phyloP scores from a whole-genome alignment of 2,329 filamentous ascomycete genomes.

The Apiospora hydei region DNA sequence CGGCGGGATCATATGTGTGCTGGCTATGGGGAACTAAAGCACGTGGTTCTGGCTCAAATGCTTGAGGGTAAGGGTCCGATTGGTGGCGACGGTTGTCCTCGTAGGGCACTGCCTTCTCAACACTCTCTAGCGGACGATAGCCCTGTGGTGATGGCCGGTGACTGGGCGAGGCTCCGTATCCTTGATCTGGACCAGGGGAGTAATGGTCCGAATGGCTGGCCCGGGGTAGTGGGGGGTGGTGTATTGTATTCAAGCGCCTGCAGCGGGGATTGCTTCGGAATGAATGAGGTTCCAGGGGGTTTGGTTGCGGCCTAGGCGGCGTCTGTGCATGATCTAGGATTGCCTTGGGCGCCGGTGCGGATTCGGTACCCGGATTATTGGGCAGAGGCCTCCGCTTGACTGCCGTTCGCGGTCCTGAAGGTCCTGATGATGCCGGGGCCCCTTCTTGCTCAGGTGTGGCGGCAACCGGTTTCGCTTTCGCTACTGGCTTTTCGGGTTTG shows the following conservation, averaged over 20 bases:
- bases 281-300: slow-evolving; percentile 47
- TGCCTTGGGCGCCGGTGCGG: slow-evolving; percentile 49
- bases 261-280: slow-evolving; percentile 61
- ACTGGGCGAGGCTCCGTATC: slow-evolving; percentile 46
- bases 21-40: slow-evolving; percentile 32
- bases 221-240: slow-evolving; percentile 43
- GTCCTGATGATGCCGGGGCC: neutral
- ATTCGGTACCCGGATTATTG: slow-evolving; percentile 73
- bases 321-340: slow-evolving; percentile 54
- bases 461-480: slow-evolving; percentile 58
- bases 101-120: slow-evolving; percentile 36
- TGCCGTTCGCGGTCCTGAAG: slow-evolving; percentile 53
- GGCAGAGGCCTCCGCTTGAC: slow-evolving; percentile 88
- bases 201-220: slow-evolving; percentile 47
- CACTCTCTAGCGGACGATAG: slow-evolving; percentile 34
- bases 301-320: slow-evolving; percentile 55
- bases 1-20: slow-evolving; percentile 32
- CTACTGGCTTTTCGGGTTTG: slow-evolving; percentile 74
- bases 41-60: slow-evolving; percentile 36
- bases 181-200: slow-evolving; percentile 39
- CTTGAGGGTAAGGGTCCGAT: slow-evolving; percentile 42
- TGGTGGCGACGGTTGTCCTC: slow-evolving; percentile 43
- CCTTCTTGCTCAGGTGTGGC: slow-evolving; percentile 44
- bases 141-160: slow-evolving; percentile 48
- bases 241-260: slow-evolving; percentile 60